phyloP scores from a whole-genome alignment of 2,329 filamentous ascomycete species.

The Pyrenophora tritici-repentis region DNA sequence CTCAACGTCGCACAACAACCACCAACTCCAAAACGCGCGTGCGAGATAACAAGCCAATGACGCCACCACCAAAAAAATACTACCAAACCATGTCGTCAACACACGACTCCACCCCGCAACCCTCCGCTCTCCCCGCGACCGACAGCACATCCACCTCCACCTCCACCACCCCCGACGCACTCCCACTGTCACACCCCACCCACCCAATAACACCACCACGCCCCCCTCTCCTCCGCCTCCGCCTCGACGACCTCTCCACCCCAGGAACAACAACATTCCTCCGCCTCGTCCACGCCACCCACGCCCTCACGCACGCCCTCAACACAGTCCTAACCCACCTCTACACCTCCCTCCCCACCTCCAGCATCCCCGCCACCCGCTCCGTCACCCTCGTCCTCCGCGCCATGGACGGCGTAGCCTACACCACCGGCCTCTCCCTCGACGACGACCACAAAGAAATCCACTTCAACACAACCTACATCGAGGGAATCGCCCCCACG shows the following conservation, averaged over 20 bases:
- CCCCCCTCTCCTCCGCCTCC: constrained; percentile 54
- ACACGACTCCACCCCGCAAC: constrained; percentile 29
- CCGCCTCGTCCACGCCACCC: constrained; percentile 64
- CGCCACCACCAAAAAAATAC: constrained; percentile 36
- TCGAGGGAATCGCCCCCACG: constrained; percentile 52
- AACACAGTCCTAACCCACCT: constrained; percentile 72
- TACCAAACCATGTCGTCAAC: constrained; percentile 45
- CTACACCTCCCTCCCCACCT: constrained; percentile 56
- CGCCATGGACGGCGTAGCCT: constrained; percentile 82
- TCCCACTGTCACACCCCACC: neutral
- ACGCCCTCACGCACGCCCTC: constrained; percentile 66
- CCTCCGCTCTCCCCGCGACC: constrained; percentile 37
- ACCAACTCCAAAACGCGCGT: no score
- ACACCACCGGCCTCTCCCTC: constrained; percentile 79
- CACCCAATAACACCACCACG: constrained; percentile 35
- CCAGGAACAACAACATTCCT: constrained; percentile 71
- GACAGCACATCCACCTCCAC: constrained; percentile 1
- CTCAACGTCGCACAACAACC: no score
- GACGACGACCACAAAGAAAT: constrained; percentile 92
- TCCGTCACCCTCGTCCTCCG: constrained; percentile 84
- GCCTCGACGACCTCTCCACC: constrained; percentile 57
- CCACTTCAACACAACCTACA: constrained; percentile 80
- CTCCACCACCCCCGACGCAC: neutral
- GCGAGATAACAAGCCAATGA: constrained; percentile 6
- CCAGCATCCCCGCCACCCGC: constrained; percentile 66